Evolutionary conservation across 2,329 filamentous ascomycete species (phyloP), one percentile per base, ranked within the genome.

Genomic region (Clarireedia paspali): DNA sequence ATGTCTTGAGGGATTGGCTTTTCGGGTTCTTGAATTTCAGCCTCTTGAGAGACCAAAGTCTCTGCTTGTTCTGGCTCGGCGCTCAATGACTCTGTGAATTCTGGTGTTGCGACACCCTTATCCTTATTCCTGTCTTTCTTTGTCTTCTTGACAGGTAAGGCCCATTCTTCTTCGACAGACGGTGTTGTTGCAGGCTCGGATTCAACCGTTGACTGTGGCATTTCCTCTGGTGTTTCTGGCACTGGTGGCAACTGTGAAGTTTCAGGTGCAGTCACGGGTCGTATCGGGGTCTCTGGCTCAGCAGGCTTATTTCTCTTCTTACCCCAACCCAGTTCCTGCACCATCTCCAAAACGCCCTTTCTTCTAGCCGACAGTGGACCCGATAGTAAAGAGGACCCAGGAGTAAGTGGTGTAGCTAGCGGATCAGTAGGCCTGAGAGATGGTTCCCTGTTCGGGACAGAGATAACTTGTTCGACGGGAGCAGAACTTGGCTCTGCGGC

Each of bases 51-150:
- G 26, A 27, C 6, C 6, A 4, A 26, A 15, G 44, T 14, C 7
- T 27, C 44, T 24, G 23, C 24, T 27, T 10, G 10, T 7, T 27
- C 39, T 44, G 39, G 5, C 3, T 55, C 53, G 4, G 30, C 10
- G n/a, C 44, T 47, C 44, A 26, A 47, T 27, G 44, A 47, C 10
- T 47, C 44, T 3, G 44, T 15, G 24, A 47, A 26, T 38, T 56
- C 54, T 47, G 34, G 30, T 17, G 17, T 47, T n/a, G 34, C 30
- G 2, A 46, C 14, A 10, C 44, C 30, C 15, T 53, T 26, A 39
- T 30, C 15, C n/a, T 60, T 60, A 56, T 74, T 77, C 63, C 74
- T 74, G 5, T 67, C 65, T 59, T 71, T 71, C 57, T 71, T 72
- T 10, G 68, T 67, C 59, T 71, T 74, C 58, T 70, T 72, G 63